Evolutionary conservation across 192 early-diverging fungal genomes (phyloP).

Genomic region (Borealophlyctis nickersoniae): DNA sequence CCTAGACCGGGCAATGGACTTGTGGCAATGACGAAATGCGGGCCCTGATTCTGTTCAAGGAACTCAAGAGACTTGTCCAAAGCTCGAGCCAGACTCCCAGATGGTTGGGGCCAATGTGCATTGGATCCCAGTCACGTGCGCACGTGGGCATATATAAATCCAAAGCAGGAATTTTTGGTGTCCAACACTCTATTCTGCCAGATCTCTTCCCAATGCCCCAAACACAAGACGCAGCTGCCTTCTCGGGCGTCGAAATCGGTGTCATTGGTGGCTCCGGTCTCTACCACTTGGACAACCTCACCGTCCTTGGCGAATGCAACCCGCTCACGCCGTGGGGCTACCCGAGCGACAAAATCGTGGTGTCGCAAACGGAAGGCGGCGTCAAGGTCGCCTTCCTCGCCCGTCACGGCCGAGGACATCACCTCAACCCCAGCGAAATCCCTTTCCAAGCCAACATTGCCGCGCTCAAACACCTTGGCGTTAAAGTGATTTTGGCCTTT

Average conservation of each 20-base stretch:
- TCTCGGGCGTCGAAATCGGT: slow-evolving; percentile 75
- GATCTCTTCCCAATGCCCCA: too few species aligned
- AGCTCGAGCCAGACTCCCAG: too few species aligned
- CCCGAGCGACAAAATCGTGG: slow-evolving; percentile 83
- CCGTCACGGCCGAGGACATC: slow-evolving; percentile 90
- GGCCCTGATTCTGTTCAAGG: too few species aligned
- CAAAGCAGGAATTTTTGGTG: too few species aligned
- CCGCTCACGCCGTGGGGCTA: slow-evolving; percentile 80
- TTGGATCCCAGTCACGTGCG: too few species aligned
- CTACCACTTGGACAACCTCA: slow-evolving; percentile 80
- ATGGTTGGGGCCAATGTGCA: too few species aligned
- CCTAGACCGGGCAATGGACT: too few species aligned
- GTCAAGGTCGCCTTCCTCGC: slow-evolving; percentile 93
- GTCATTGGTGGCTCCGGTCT: slow-evolving; percentile 89
- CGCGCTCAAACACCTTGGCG: slow-evolving; percentile 90
- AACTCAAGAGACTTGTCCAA: too few species aligned
- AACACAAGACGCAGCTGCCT: too few species aligned
- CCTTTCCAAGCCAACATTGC: slow-evolving; percentile 97
- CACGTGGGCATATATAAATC: too few species aligned
- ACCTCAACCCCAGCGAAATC: slow-evolving; percentile 81
- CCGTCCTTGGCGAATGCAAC: slow-evolving; percentile 76
- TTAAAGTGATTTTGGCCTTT: slow-evolving; percentile 89
- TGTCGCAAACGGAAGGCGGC: slow-evolving; percentile 66
- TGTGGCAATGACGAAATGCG: too few species aligned
- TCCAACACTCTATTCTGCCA: too few species aligned